Base-by-base conservation (phyloP, 495 filamentous ascomycete species). In the Tetracladium marchalianum region DNA sequence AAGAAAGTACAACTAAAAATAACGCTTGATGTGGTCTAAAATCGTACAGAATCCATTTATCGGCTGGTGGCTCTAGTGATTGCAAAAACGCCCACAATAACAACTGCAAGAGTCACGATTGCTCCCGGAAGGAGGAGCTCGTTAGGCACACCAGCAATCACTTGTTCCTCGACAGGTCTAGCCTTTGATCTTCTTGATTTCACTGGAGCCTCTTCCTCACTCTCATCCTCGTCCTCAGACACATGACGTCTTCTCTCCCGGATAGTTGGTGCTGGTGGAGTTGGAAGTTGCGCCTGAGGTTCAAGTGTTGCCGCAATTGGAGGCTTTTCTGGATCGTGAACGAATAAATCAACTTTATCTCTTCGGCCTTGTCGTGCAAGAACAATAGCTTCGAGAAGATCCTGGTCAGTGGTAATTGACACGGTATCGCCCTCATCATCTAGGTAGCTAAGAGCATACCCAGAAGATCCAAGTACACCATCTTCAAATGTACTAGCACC, bases 381-480 rank as follows among this genome's bases (percentile, higher is more conserved):
- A 11, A 78, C 67, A 48, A 99, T 88, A 4, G 92, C 89, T 62
- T 99, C 92, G 3, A 90, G 62, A 33, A 99, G 76, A 60, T 99
- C 92, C 46, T 85, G 80, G 58, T 96, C 89, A 0, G 90, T 96
- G 19, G 93, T 99, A 61, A 99, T 93, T 39, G 89, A 95, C 16
- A 99, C 92, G 8, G 90, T 89, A 59, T 99, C 92, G 34, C 92
- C 93, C 57, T 99, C 92, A 53, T 96, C 89, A 62, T 99, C 92
- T 43, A 97, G 70, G 60, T 97, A 99, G 72, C 89, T 95, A 48
- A 99, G 68, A 35, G 93, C 92, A 59, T 86, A 97, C 18, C 92
- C 92, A n/a, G 77, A 76, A 35, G 78, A 71, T 31, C 81, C 78
- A 24, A 97, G 71, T 55, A 76, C 81, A 37, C 89, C 92, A 13